Percentiles rank a stretch among this genome's conserved stretches.
These are phyloP conservation scores for Rhodotorula toruloides DNA, from an alignment of 768 basidiomycete species.

Conservation along the genomic window DNA sequence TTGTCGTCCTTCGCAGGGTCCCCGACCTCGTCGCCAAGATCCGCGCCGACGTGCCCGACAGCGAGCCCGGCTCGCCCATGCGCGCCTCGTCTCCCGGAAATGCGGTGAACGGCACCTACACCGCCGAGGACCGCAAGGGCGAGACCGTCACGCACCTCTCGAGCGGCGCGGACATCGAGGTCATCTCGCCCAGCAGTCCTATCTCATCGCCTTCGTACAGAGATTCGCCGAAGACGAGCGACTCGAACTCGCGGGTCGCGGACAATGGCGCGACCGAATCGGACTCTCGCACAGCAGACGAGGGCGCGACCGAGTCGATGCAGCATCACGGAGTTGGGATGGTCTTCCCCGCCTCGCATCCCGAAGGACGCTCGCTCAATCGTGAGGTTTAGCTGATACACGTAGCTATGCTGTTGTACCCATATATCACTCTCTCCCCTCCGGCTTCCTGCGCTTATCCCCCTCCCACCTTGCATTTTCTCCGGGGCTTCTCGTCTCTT, in stretches of 20 bases:
- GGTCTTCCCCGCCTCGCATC: not conserved
- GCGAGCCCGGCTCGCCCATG: not conserved
- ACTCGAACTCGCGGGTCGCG: not conserved
- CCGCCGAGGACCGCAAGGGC: not conserved
- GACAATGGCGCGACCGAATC: not conserved
- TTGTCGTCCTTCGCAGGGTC: too few species aligned
- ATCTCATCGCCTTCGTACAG: not conserved
- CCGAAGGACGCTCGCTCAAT: not conserved
- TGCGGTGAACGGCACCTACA: not conserved
- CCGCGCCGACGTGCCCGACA: not conserved
- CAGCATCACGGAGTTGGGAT: not conserved
- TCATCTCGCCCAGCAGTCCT: not conserved
- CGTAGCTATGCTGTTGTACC: too few species aligned
- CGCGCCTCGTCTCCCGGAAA: not conserved
- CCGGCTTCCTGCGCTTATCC: too few species aligned
- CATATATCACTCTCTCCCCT: too few species aligned
- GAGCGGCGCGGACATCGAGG: not conserved
- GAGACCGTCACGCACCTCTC: not conserved
- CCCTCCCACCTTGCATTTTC: too few species aligned
- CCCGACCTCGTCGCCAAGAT: not conserved
- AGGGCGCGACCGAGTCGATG: not conserved
- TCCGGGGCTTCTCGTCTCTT: too few species aligned
- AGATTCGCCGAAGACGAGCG: not conserved
- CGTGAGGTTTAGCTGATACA: too few species aligned
- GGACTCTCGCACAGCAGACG: not conserved